Base-by-base conservation (phyloP, 2,329 filamentous ascomycete species). In the Chrysosporium queenslandicum region DNA sequence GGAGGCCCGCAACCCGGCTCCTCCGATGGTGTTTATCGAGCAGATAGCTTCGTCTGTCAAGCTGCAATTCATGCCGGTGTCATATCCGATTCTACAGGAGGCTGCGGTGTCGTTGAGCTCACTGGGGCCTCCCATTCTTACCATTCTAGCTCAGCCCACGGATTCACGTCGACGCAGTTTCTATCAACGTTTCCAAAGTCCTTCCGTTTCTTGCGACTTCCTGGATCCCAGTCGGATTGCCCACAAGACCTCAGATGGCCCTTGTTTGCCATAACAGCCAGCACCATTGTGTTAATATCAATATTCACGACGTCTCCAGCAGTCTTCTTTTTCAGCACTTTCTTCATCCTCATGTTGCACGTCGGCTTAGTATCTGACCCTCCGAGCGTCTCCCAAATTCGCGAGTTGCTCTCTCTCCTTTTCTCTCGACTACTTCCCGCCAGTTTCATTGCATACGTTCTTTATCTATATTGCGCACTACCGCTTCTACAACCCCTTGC, bases 361-460 rank as follows among this genome's bases (percentile, higher is more conserved):
- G 86, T 94, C 14, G 90, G 87, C 5, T 78, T 97, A 60, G 91
- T 88, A 8, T 89, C 88, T 1, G 91, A 98, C 64, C 85, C 89
- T 1, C 91, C 92, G 0, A 77, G 77, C 21, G 76, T 85, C 55
- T 74, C 75, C 1, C 76, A 82, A 36, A 80, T 89, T 51, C 75
- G 86, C 16, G 79, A 77, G 7, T 76, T 96, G 2, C 75, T 96
- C 56, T 91, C 87, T 43, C 80, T 84, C 47, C 77, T 92, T 2
- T 66, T 94, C 23, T 88, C 87, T 55, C 85, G 87, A 54, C 87
- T 94, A 59, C 73, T 98, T 9, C 92, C 92, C 0, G 89, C 89
- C 41, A 82, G 85, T 59, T 95, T 98, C 62, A 83, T 86, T 56
- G 87, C 83, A 37, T 92, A 86, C 72, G 88, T 92, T 55, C 83